A percentile compares a stretch with the other conserved stretches of the same genome.
phyloP scores from a whole-genome alignment of 2,329 filamentous ascomycete genomes.

The Pleochaeta shiraiana region DNA sequence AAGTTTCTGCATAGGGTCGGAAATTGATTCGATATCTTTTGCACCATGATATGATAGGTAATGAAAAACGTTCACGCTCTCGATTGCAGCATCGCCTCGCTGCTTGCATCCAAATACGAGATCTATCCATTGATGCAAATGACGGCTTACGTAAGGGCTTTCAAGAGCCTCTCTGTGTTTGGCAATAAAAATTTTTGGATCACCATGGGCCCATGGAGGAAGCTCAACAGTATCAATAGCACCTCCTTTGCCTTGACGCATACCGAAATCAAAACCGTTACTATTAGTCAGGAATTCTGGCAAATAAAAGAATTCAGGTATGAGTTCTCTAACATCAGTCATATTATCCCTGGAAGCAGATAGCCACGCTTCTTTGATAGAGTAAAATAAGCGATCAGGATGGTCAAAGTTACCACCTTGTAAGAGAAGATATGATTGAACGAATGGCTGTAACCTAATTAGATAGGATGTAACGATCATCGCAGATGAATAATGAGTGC shows the following conservation, averaged over 20 bases:
- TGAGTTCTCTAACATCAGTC: conserved; percentile 84
- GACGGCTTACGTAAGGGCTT: conserved; percentile 74
- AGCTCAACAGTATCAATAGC: conserved; percentile 69
- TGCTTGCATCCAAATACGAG: conserved; percentile 90
- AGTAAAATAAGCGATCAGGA: conserved; percentile 87
- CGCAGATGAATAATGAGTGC: conserved; percentile 94
- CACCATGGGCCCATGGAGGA: conserved; percentile 94
- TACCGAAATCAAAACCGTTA: conserved; percentile 86
- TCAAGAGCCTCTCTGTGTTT: conserved; percentile 94
- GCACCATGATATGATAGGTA: conserved; percentile 89
- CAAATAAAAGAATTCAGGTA: conserved; percentile 92
- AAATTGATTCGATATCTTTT: conserved; percentile 77
- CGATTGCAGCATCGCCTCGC: conserved; percentile 73
- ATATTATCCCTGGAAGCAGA: conserved; percentile 80
- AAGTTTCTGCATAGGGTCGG: conserved; percentile 65
- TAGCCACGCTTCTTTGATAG: conserved; percentile 73
- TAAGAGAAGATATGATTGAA: conserved; percentile 81
- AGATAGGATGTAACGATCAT: conserved; percentile 98
- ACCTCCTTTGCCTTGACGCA: conserved; percentile 57
- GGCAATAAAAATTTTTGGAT: conserved; percentile 84
- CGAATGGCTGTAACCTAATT: conserved; percentile 86
- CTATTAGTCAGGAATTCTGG: conserved; percentile 89
- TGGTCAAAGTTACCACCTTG: conserved; percentile 97
- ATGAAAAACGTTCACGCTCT: conserved; percentile 88
- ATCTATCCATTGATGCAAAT: conserved; percentile 90